Conservation (phyloP, 2,329 filamentous ascomycete species). For the Colletotrichum melonis region DNA sequence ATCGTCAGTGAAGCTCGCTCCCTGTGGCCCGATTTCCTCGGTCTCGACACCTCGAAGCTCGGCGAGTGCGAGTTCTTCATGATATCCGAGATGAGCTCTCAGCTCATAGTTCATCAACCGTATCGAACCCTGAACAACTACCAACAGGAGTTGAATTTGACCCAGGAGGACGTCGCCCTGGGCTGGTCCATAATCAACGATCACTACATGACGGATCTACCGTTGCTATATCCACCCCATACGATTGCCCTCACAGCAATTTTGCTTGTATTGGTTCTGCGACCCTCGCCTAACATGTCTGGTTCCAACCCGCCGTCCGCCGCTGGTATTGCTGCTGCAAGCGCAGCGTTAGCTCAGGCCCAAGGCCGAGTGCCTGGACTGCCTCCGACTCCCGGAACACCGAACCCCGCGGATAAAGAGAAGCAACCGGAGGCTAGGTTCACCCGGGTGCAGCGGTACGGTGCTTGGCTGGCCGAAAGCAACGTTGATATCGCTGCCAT, state of each 20-base stretch:
- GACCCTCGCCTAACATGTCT: constrained; percentile 60
- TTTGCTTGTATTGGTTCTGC: constrained; percentile 84
- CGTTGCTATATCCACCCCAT: constrained; percentile 86
- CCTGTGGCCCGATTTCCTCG: constrained; percentile 84
- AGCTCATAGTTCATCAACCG: constrained; percentile 90
- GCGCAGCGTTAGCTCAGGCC: constrained; percentile 60
- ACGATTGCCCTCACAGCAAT: constrained; percentile 89
- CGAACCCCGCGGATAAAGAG: constrained; percentile 49
- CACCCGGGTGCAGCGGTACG: constrained; percentile 72
- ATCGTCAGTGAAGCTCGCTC: constrained; percentile 88
- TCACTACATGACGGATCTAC: constrained; percentile 92
- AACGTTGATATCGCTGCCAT: constrained; percentile 86
- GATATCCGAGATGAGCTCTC: constrained; percentile 90
- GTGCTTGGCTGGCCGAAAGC: constrained; percentile 87
- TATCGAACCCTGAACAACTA: constrained; percentile 84
- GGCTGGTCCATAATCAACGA: constrained; percentile 91
- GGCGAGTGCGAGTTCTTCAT: constrained; percentile 95
- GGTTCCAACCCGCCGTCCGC: constrained; percentile 47
- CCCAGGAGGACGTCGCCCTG: constrained; percentile 81
- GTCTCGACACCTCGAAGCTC: constrained; percentile 82
- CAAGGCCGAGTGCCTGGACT: constrained; percentile 33
- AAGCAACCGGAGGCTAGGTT: constrained; percentile 67
- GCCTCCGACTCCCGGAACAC: constrained; percentile 31
- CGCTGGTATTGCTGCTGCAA: constrained; percentile 60
- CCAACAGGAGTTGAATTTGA: constrained; percentile 75